Conservation (phyloP, 805 yeast genomes). For the Wickerhamiella vanderwaltii region DNA sequence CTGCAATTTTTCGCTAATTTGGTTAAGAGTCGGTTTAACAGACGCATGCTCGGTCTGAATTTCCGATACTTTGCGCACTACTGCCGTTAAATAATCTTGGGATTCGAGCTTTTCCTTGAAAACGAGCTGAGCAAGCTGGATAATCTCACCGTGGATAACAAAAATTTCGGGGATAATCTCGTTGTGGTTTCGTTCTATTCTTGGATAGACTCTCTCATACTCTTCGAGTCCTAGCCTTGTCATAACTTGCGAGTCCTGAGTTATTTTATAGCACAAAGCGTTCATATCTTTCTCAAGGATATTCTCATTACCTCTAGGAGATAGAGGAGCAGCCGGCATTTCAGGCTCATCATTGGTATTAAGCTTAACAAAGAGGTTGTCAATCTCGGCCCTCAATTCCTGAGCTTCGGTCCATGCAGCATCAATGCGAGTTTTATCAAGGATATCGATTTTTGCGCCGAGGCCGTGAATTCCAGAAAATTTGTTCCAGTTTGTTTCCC, state of each 20-base stretch:
- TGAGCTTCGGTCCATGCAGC: constrained; percentile 9
- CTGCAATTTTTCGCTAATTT: constrained; percentile 20
- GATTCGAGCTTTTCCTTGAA: background rate
- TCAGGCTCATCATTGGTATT: background rate
- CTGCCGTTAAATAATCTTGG: constrained; percentile 11
- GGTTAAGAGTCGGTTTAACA: constrained; percentile 22
- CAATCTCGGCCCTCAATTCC: background rate
- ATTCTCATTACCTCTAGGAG: background rate
- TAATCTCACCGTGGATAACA: background rate
- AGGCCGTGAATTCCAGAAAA: constrained; percentile 10
- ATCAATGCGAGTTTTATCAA: constrained; percentile 13
- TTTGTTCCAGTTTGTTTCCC: constrained; percentile 17
- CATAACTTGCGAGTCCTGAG: background rate
- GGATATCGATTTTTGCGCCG: constrained; percentile 18
- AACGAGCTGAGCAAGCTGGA: background rate
- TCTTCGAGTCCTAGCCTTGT: background rate
- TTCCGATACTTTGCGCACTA: constrained; percentile 18
- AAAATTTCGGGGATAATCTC: background rate
- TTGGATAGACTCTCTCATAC: background rate
- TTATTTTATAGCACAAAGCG: background rate
- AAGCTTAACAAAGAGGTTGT: background rate
- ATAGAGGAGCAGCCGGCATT: background rate
- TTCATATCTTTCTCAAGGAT: background rate
- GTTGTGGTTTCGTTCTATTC: background rate
- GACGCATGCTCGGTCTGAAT: constrained; percentile 24